A percentile compares a stretch with the other conserved stretches of the same genome.
phyloP scores from a whole-genome alignment of 176 grass and related monocot species.

The Paspalum vaginatum region DNA sequence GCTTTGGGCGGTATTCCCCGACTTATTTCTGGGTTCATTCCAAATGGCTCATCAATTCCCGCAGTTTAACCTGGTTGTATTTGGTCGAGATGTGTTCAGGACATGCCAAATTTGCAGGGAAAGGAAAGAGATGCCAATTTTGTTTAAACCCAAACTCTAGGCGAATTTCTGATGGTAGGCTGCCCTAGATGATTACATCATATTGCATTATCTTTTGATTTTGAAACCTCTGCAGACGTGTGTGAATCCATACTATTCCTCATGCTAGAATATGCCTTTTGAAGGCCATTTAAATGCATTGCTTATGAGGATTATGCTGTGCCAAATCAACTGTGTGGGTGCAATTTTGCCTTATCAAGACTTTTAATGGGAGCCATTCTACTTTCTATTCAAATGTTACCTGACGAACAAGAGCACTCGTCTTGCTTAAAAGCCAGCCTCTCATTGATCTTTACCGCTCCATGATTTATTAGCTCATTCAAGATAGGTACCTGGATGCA shows the following conservation, averaged over 20 bases:
- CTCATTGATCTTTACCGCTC: not conserved
- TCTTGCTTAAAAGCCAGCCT: slow-evolving; percentile 13
- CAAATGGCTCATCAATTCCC: not conserved
- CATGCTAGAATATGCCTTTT: not conserved
- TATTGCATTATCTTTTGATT: not conserved
- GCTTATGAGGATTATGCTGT: not conserved
- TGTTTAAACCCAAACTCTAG: not conserved
- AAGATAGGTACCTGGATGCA: not conserved
- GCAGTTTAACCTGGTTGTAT: not conserved
- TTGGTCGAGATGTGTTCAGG: not conserved
- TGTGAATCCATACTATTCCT: not conserved
- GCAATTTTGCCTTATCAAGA: not conserved
- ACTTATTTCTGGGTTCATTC: not conserved
- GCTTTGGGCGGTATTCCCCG: not conserved
- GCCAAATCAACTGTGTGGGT: not conserved
- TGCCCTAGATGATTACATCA: not conserved
- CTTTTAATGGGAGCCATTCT: not conserved
- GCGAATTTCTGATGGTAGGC: not conserved
- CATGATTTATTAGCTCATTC: not conserved
- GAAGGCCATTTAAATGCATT: not conserved
- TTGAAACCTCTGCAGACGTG: not conserved
- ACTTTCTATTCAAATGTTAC: not conserved
- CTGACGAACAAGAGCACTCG: not conserved
- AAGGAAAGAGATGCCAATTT: not conserved
- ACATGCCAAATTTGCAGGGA: not conserved